Evolutionary conservation across 768 basidiomycete genomes (phyloP).

Genomic region (Udeniomyces megalosporus): DNA sequence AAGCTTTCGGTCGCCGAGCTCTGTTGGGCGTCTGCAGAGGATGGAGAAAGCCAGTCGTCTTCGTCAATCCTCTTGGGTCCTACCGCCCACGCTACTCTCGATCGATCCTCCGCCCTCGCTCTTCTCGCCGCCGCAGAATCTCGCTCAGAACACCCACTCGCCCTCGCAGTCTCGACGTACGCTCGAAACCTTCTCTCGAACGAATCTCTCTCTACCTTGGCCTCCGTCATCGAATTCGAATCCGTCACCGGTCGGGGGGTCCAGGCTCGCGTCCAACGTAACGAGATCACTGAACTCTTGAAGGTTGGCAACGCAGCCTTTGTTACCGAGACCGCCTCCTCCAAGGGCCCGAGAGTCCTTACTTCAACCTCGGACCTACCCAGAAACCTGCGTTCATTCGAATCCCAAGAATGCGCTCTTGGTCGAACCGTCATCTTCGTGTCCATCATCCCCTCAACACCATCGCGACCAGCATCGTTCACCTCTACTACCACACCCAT

Average conservation of each 20-base stretch:
- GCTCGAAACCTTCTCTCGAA: constrained; percentile 34
- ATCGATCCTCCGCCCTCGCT: constrained; percentile 46
- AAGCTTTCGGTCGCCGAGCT: constrained; percentile 66
- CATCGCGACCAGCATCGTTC: constrained; percentile 22
- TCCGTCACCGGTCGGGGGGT: constrained; percentile 81
- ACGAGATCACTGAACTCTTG: constrained; percentile 11
- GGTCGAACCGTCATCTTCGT: constrained; percentile 81
- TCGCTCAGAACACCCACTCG: constrained; percentile 88
- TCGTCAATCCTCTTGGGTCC: not conserved
- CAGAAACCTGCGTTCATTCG: constrained; percentile 45
- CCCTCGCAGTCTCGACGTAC: constrained; percentile 74
- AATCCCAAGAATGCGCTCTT: constrained; percentile 47
- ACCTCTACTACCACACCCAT: constrained; percentile 27
- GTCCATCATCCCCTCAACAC: constrained; percentile 37
- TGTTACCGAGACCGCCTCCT: constrained; percentile 26
- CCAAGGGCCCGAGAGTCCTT: not conserved
- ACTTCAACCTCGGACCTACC: constrained; percentile 36
- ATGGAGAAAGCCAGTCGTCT: not conserved
- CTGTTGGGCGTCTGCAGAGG: constrained; percentile 42
- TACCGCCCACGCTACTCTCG: constrained; percentile 8
- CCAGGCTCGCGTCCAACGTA: constrained; percentile 16
- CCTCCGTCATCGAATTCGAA: constrained; percentile 58
- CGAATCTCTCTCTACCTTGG: constrained; percentile 33
- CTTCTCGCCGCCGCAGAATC: constrained; percentile 78
- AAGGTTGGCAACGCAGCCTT: constrained; percentile 64